A percentile compares a stretch with the other conserved stretches of the same genome.
Conservation (phyloP, 176 grass and related monocot genomes). For the Poa annua region DNA sequence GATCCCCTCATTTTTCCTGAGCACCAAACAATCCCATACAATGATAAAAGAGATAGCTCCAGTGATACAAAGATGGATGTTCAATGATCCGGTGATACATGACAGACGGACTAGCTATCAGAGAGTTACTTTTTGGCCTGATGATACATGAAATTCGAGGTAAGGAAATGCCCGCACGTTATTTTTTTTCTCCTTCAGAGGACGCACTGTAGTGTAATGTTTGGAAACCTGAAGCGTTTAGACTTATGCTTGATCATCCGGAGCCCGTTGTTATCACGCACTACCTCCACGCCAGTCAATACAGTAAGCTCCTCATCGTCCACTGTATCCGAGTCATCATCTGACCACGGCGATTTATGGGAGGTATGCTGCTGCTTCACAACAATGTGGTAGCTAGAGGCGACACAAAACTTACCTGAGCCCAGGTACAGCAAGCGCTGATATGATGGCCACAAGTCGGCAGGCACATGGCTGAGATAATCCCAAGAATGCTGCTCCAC, state of each 20-base stretch:
- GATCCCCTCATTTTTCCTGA: too few species aligned
- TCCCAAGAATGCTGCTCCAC: neutral
- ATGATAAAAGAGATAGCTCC: too few species aligned
- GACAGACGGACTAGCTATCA: too few species aligned
- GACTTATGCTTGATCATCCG: constrained; percentile 8
- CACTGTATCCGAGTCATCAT: neutral
- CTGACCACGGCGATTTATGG: neutral
- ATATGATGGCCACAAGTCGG: neutral
- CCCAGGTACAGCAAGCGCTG: neutral
- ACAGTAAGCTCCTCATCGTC: neutral
- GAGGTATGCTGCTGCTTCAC: neutral
- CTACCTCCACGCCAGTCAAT: neutral
- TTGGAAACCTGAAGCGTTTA: neutral
- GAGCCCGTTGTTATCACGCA: neutral
- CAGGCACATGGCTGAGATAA: neutral
- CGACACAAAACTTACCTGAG: neutral
- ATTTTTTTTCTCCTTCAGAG: neutral
- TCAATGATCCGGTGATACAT: too few species aligned
- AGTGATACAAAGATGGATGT: too few species aligned
- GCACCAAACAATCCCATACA: too few species aligned
- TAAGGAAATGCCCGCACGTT: too few species aligned
- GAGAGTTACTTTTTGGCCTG: too few species aligned
- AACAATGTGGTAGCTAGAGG: neutral
- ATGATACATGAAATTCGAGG: too few species aligned
- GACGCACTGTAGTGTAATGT: neutral